phyloP scores from a whole-genome alignment of 2,329 filamentous ascomycete genomes.

The Calonectria pseudoturangicola region DNA sequence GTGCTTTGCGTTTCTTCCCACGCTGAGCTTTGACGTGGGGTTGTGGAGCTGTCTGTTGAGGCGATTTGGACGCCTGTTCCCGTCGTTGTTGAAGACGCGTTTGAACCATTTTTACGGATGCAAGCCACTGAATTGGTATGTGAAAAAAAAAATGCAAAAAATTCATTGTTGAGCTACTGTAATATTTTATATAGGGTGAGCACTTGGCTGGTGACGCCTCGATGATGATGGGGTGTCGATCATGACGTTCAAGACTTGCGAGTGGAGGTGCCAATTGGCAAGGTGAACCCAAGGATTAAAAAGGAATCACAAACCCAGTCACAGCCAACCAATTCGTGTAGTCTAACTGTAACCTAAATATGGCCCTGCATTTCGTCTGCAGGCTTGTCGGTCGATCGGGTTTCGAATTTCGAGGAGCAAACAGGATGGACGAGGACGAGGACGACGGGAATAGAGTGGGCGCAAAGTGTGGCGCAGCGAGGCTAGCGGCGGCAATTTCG shows the following conservation, averaged over 20 bases:
- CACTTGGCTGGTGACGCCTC: background rate
- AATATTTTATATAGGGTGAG: background rate
- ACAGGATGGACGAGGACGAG: too few relatives aligned
- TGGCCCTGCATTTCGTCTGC: too few relatives aligned
- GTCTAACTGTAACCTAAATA: too few relatives aligned
- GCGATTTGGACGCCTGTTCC: slow-evolving; percentile 2
- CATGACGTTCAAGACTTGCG: slow-evolving; percentile 17
- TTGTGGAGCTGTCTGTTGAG: background rate
- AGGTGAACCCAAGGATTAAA: background rate
- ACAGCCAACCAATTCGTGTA: background rate
- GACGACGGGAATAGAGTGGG: background rate
- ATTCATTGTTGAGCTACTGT: too few relatives aligned
- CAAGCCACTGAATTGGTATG: background rate
- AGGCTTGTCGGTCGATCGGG: too few relatives aligned
- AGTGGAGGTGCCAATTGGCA: background rate
- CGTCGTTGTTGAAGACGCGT: background rate
- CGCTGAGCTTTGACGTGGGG: background rate
- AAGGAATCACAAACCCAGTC: background rate
- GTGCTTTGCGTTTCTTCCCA: slow-evolving; percentile 10
- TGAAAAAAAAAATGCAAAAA: too few relatives aligned
- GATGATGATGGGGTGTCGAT: slow-evolving; percentile 9
- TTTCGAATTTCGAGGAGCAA: too few relatives aligned
- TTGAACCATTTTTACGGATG: background rate
- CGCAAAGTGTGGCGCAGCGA: background rate
- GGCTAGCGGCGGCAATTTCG: slow-evolving; percentile 2